phyloP scores from a whole-genome alignment of 805 yeast genomes.

The Ogataea nitratoaversa region DNA sequence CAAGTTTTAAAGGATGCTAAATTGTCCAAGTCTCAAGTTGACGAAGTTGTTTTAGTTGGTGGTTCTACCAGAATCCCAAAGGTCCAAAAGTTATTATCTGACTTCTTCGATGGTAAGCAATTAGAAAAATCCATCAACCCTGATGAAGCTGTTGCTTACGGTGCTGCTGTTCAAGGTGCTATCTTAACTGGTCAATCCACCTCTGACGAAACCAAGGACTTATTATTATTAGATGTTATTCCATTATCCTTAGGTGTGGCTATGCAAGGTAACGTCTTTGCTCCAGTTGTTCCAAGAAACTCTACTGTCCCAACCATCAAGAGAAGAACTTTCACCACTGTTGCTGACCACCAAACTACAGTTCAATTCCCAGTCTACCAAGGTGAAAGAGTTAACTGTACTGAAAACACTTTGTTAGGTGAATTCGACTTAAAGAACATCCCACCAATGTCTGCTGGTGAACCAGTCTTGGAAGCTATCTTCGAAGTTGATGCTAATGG shows the following conservation, averaged over 20 bases:
- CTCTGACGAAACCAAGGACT: slow-evolving; percentile 90
- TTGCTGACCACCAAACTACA: slow-evolving; percentile 97
- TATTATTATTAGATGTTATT: slow-evolving; percentile 92
- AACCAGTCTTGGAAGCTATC: slow-evolving; percentile 98
- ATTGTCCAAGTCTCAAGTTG: slow-evolving; percentile 76
- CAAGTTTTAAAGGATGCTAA: slow-evolving; percentile 91
- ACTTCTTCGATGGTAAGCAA: slow-evolving; percentile 95
- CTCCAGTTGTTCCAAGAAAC: slow-evolving; percentile 99
- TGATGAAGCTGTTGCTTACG: slow-evolving; percentile 99
- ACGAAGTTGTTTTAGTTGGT: slow-evolving; percentile 96
- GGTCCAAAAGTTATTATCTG: slow-evolving; percentile 90
- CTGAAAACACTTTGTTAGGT: slow-evolving; percentile 96
- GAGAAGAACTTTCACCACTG: slow-evolving; percentile 98
- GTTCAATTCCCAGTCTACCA: slow-evolving; percentile 99
- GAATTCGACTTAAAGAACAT: slow-evolving; percentile 97
- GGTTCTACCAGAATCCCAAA: slow-evolving; percentile 99
- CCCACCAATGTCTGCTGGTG: slow-evolving; percentile 99
- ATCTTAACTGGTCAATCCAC: slow-evolving; percentile 90
- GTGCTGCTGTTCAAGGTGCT: slow-evolving; percentile 99
- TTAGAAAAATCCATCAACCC: slow-evolving; percentile 97
- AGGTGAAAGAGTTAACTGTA: slow-evolving; percentile 99
- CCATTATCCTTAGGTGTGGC: slow-evolving; percentile 99
- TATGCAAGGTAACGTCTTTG: slow-evolving; percentile 99
- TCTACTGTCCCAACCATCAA: slow-evolving; percentile 98
- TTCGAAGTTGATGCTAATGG: slow-evolving; percentile 99